Evolutionary conservation across 495 filamentous ascomycete species (phyloP).

Genomic region (Lophiostoma macrostomum): DNA sequence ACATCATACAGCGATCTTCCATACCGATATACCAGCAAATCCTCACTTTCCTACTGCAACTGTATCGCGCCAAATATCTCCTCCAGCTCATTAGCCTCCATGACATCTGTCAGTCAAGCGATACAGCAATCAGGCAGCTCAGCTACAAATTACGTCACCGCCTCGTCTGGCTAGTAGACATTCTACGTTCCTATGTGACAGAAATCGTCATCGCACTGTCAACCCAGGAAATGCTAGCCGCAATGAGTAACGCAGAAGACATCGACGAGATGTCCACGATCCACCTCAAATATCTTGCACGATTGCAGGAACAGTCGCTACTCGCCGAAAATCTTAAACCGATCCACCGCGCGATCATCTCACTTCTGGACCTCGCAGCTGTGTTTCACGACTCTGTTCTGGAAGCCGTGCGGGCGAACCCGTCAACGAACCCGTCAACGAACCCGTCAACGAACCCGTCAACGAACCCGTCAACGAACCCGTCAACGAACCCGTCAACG

Average conservation of each 20-base stretch:
- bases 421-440: no score
- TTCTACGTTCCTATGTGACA: conserved; percentile 70
- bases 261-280: conserved; percentile 76
- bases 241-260: conserved; percentile 61
- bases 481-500: background rate
- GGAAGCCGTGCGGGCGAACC: background rate
- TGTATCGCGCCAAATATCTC: conserved; percentile 66
- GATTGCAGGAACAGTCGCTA: conserved; percentile 62
- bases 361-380: conserved; percentile 49
- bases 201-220: conserved; percentile 64
- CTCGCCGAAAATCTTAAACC: conserved; percentile 49
- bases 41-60: conserved; percentile 73
- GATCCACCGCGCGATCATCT: conserved; percentile 38
- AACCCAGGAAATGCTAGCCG: conserved; percentile 49
- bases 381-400: conserved; percentile 48
- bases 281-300: conserved; percentile 61
- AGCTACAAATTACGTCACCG: conserved; percentile 67
- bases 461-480: no score
- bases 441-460: no score
- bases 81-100: conserved; percentile 57
- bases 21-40: conserved; percentile 64
- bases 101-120: conserved; percentile 30
- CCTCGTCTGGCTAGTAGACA: conserved; percentile 76
- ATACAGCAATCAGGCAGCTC: conserved; percentile 40
- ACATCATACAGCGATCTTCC: conserved; percentile 64